Percentiles rank a stretch among this genome's conserved stretches.
These are phyloP conservation scores for Rhytidhysteron rufulum DNA, from an alignment of 2,329 filamentous ascomycete genomes.

Conservation along the genomic window DNA sequence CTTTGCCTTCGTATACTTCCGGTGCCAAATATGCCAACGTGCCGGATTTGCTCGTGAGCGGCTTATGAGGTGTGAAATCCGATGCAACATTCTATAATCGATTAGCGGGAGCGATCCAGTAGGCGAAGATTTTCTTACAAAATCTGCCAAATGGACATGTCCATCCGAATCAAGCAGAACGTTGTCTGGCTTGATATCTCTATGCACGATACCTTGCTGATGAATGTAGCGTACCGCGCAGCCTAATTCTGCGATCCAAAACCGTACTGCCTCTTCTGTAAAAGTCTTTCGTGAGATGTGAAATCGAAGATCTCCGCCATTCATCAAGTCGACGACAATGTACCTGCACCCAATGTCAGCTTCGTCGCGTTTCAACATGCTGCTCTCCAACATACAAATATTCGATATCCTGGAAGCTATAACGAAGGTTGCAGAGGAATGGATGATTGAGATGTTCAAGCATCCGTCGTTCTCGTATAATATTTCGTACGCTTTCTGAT, in stretches of 20 bases:
- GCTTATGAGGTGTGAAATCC: conserved; percentile 77
- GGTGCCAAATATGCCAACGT: conserved; percentile 94
- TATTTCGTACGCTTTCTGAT: conserved; percentile 96
- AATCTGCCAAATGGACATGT: conserved; percentile 96
- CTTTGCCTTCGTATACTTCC: conserved; percentile 87
- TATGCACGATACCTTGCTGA: conserved; percentile 40
- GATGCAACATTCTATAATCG: conserved; percentile 82
- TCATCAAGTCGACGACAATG: conserved; percentile 97
- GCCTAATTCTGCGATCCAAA: conserved; percentile 93
- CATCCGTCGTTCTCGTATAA: conserved; percentile 96
- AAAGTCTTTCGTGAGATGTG: conserved; percentile 98
- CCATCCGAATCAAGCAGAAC: conserved; percentile 40
- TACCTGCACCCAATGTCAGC: conserved; percentile 52
- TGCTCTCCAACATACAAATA: conserved; percentile 68
- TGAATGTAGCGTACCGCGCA: conserved; percentile 68
- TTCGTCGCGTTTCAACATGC: not conserved
- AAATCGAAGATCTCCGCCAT: conserved; percentile 90
- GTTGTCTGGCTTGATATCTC: conserved; percentile 42
- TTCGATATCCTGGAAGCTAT: conserved; percentile 98
- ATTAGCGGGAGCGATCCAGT: conserved; percentile 31
- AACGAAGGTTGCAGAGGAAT: conserved; percentile 96
- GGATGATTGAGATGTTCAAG: conserved; percentile 96
- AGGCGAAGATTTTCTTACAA: conserved; percentile 58
- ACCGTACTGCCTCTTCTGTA: conserved; percentile 92
- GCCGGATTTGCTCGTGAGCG: conserved; percentile 90